Evolutionary conservation across 257 asterid genomes (phyloP), one percentile per base, ranked within the genome.

Genomic region (Solanum bukasovii): DNA sequence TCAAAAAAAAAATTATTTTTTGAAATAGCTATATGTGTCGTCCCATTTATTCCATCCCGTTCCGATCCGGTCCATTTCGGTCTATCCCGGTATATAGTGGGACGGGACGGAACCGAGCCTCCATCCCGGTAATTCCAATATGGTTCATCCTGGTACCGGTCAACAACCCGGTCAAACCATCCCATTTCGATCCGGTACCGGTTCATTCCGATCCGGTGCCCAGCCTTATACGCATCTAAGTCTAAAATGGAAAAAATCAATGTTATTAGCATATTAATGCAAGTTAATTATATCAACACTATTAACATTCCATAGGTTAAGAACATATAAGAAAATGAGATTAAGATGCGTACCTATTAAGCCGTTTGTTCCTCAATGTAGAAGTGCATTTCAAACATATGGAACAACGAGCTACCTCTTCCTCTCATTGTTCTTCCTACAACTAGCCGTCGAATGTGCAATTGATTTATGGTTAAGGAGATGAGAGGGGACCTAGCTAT

Each of bases 41-140:
- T 42, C 49, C 0, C 49, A 2, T 42, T 42, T 42, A 42, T 42
- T 3, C 14, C 49, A 42, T 1, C 49, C 14, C 49, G 49, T 42
- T 42, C 5, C 0, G 49, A 0, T 42, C 49, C 5, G 2, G 14
- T 11, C 49, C 14, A 42, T 42, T 42, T 42, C 14, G 14, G 0
- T 42, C 5, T 42, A 42, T 42, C 49, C 12, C 14, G 0, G 5
- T 11, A 11, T 42, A 11, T 42, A 42, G 49, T 42, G 49, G 5
- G 49, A 42, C 0, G 14, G 5, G 0, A 42, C 0, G 49, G 0
- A 42, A 42, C 49, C 49, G 14, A 42, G 49, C 49, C 49, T 42
- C 14, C 49, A 42, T 42, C 14, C 14, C 5, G 14, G 0, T 42
- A 42, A 42, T 42, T 42, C 0, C 0, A 5, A 42, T 42, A 0